Base-by-base conservation (phyloP, 495 filamentous ascomycete species). In the Xylaria longipes region DNA sequence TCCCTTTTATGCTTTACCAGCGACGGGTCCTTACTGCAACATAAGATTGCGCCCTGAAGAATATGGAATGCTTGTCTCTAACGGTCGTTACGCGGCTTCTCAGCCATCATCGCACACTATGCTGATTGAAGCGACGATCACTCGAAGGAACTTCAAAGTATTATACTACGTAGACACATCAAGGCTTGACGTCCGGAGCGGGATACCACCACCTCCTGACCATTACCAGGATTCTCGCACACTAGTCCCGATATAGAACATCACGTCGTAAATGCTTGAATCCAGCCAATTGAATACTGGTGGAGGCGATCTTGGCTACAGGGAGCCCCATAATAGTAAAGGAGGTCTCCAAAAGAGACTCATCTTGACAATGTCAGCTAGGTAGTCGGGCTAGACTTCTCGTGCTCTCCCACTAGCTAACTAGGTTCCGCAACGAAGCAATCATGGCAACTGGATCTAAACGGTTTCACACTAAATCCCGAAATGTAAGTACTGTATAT, bases 391-490 rank as follows among this genome's bases (percentile, higher is more conserved):
- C 5, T 39, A 57, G 43, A 33, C 45, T 43, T 31, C 61, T 71
- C 46, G 54, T 57, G 39, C 31, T 48, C 54, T 15, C n/a, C 27
- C 39, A 9, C 22, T 31, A 31, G 31, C 29, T 31, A 31, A 43
- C 29, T 31, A 7, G 9, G 0, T 20, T 27, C 45, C 20, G 39
- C 14, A 46, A 15, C 14, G 15, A 52, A 33, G 27, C 31, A 25
- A 70, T 56, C n/a, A 71, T 71, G 71, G 12, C 46, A 11, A 33
- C 33, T 58, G 66, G 71, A 43, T 70, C 66, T 29, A 68, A 68
- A 25, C 45, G 39, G 8, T 76, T 74, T 63, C 76, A 76, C 57
- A 69, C 37, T n/a, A 78, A 75, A 63, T 75, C 76, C 29, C 72
- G 74, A 39, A 76, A 78, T 68, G 71, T 68, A 33, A 45, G 52